phyloP scores from a whole-genome alignment of 2,329 filamentous ascomycete genomes.

The Acrocalymma vagum region DNA sequence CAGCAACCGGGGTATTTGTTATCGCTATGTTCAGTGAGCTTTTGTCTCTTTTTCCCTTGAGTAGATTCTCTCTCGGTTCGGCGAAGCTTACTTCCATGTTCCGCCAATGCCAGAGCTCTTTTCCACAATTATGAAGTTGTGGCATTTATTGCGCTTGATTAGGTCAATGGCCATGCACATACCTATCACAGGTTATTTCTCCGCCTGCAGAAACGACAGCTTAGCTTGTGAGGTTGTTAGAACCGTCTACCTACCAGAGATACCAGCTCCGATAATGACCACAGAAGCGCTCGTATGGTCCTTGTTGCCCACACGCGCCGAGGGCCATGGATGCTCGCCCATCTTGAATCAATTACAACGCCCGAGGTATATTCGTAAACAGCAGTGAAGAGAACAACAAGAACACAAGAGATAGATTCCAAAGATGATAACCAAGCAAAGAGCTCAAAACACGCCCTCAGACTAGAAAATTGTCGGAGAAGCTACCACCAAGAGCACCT shows the following conservation, averaged over 20 bases:
- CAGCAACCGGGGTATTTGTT: constrained; percentile 66
- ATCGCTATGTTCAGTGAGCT: constrained; percentile 43
- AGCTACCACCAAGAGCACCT: no score
- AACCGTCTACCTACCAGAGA: constrained; percentile 52
- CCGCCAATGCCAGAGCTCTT: constrained; percentile 63
- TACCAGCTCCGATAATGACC: constrained; percentile 65
- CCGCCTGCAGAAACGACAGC: neutral
- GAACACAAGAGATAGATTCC: no score
- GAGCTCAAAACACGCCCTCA: no score
- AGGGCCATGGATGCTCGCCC: constrained; percentile 55
- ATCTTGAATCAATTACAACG: constrained; percentile 28
- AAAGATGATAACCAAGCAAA: no score
- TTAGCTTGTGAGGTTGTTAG: neutral
- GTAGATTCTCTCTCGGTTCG: neutral
- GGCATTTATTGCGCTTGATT: constrained; percentile 59
- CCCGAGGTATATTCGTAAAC: no score
- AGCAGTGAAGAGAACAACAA: no score
- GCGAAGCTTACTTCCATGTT: constrained; percentile 52
- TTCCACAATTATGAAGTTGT: constrained; percentile 66
- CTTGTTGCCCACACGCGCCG: constrained; percentile 58
- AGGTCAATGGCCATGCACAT: constrained; percentile 67
- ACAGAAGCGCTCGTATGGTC: constrained; percentile 62
- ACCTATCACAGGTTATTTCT: constrained; percentile 37
- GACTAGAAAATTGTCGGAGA: no score
- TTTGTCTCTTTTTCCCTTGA: neutral